Evolutionary conservation across 2,329 filamentous ascomycete species (phyloP), one percentile per base, ranked within the genome.

Genomic region (Exophiala sp.): DNA sequence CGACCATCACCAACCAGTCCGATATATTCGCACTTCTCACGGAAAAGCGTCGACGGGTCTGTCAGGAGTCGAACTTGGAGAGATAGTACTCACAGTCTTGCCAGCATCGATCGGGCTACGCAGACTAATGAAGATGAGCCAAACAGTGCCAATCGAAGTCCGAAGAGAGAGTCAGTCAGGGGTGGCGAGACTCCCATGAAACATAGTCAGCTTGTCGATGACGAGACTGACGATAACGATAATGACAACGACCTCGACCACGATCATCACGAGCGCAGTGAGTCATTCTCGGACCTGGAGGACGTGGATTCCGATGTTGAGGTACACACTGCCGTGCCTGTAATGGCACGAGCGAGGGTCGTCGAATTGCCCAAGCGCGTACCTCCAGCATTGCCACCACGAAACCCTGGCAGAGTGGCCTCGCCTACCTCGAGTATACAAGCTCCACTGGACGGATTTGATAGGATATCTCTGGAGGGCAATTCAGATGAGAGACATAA

Each of bases 361-460:
- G 89, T 96, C 24, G 91, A 84, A 42, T 95, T 96, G 54, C 84
- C 88, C 10, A 95, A 92, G 72, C 82, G 90, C 34, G 72, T 85
- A 1, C 83, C 89, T 1, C 91, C 91, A 1, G 84, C 88, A 7
- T 79, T 96, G 10, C 91, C 91, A 1, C 79, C 83, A 2, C 79
- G 91, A 44, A 95, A 88, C 66, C 87, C 89, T 1, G 70, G 66
- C 50, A 62, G 70, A 38, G 58, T 43, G 64, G 72, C 50, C 61
- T 58, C 59, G 24, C 64, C 66, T 12, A 52, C 57, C 51, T 18
- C 65, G 57, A 40, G 63, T 61, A 20, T 55, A 56, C 41, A 62
- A 63, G 21, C 48, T 12, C 57, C 58, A 20, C 45, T 48, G 46
- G 61, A 67, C 24, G 63, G 63, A 1, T 71, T 71, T 41, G 69